A percentile compares a stretch with the other conserved stretches of the same genome.
Evolutionary conservation across 768 basidiomycete genomes (phyloP).

Genomic region (Auriscalpium orientale): DNA sequence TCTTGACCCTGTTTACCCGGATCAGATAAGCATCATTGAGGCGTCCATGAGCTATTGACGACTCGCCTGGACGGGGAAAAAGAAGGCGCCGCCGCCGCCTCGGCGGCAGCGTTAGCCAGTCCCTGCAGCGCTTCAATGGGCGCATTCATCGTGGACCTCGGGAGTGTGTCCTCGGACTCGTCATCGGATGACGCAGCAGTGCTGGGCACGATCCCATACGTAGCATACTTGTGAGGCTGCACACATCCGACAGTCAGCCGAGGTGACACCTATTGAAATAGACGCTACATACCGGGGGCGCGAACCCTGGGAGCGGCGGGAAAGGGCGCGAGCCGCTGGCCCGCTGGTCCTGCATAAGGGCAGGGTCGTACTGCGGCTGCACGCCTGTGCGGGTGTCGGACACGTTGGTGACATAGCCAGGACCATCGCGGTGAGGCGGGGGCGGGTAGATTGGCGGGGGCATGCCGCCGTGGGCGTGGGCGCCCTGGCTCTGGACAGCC

Average conservation of each 20-base stretch:
- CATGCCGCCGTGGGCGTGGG: constrained; percentile 25
- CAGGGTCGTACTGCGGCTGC: constrained; percentile 22
- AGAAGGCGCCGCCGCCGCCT: constrained; percentile 79
- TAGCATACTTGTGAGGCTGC: constrained; percentile 84
- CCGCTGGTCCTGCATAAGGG: constrained; percentile 22
- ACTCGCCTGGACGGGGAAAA: constrained; percentile 51
- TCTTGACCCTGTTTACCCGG: constrained; percentile 52
- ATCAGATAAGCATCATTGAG: neutral
- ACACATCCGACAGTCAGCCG: constrained; percentile 15
- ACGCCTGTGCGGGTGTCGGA: constrained; percentile 17
- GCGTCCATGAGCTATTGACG: neutral
- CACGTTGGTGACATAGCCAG: constrained; percentile 15
- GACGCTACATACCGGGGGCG: constrained; percentile 62
- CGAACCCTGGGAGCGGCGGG: constrained; percentile 86
- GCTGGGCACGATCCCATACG: constrained; percentile 84
- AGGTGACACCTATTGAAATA: constrained; percentile 6
- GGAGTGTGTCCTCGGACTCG: constrained; percentile 84
- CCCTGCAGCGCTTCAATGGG: constrained; percentile 94
- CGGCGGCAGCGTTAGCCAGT: constrained; percentile 90
- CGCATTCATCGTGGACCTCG: constrained; percentile 76
- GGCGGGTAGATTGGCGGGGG: constrained; percentile 18
- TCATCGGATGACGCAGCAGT: constrained; percentile 83
- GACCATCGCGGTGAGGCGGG: constrained; percentile 11
- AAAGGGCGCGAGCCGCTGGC: constrained; percentile 38
- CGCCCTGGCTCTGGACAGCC: constrained; percentile 42